These are phyloP conservation scores for Drechslerella stenobrocha DNA, from an alignment of 2,329 filamentous ascomycete genomes.

Conservation along the genomic window DNA sequence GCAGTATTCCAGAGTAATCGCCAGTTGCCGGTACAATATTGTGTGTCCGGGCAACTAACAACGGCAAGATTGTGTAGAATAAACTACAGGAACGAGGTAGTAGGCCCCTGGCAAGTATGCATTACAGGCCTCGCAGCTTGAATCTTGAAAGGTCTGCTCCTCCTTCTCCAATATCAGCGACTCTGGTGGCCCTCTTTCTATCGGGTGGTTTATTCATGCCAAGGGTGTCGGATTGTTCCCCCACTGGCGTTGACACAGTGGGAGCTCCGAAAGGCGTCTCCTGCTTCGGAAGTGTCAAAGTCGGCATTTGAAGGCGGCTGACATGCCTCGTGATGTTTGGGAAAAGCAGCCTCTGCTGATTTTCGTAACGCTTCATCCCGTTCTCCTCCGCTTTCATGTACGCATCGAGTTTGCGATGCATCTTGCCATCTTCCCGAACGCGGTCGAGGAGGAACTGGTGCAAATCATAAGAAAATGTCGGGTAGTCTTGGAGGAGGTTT, in stretches of 20 bases:
- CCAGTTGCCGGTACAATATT: no score
- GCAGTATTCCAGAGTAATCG: no score
- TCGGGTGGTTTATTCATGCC: slow-evolving; percentile 6
- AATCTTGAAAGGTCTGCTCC: not conserved
- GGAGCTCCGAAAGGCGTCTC: not conserved
- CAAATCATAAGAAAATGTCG: slow-evolving; percentile 21
- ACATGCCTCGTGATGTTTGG: slow-evolving; percentile 4
- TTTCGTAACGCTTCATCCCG: slow-evolving; percentile 14
- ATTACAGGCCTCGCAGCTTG: no score
- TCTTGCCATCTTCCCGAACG: slow-evolving; percentile 16
- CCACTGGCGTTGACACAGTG: not conserved
- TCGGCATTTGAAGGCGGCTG: slow-evolving; percentile 16
- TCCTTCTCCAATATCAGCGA: slow-evolving; percentile 10
- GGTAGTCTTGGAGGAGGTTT: slow-evolving; percentile 15
- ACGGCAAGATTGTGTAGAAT: no score
- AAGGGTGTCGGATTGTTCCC: not conserved
- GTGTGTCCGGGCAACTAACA: no score
- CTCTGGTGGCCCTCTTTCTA: slow-evolving; percentile 28
- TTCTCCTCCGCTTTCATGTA: slow-evolving; percentile 23
- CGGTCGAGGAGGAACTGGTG: slow-evolving; percentile 26
- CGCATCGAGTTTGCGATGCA: slow-evolving; percentile 18
- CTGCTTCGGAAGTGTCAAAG: not conserved
- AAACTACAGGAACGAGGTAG: no score
- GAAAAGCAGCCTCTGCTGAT: slow-evolving; percentile 19
- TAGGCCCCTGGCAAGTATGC: no score